phyloP scores from a whole-genome alignment of 345 rosid species.

The Acer negundo region DNA sequence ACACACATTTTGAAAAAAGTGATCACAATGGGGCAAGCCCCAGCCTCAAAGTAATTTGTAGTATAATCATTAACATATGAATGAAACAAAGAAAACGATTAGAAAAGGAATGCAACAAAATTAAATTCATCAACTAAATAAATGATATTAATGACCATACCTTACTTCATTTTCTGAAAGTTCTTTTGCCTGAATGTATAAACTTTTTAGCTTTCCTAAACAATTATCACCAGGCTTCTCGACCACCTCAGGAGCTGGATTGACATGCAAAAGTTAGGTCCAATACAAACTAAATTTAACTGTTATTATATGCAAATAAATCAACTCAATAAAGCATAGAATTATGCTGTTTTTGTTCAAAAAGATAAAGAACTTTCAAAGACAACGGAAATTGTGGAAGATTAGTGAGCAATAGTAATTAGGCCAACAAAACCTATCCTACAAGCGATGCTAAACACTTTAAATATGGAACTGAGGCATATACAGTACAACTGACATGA shows the following conservation, averaged over 20 bases:
- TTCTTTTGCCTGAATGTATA: slow-evolving; percentile 75
- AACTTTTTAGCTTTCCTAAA: slow-evolving; percentile 53
- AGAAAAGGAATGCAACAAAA: not conserved
- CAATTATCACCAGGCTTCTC: slow-evolving; percentile 90
- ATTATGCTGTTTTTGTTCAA: too few relatives aligned
- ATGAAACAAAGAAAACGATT: not conserved
- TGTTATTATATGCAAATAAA: not conserved
- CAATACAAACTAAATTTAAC: slow-evolving; percentile 12
- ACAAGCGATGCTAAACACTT: not conserved
- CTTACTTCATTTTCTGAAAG: slow-evolving; percentile 82
- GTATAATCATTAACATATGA: not conserved
- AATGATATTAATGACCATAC: slow-evolving; percentile 39
- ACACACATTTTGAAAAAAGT: not conserved
- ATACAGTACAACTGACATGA: not conserved
- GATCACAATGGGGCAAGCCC: not conserved
- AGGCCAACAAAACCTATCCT: not conserved
- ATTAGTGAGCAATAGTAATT: not conserved
- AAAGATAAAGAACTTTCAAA: not conserved
- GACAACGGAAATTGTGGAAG: not conserved
- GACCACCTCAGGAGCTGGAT: slow-evolving; percentile 87
- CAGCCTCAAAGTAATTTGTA: not conserved
- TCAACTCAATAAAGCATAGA: not conserved
- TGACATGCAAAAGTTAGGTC: slow-evolving; percentile 24
- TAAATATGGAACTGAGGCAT: not conserved
- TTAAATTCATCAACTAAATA: not conserved